These are phyloP conservation scores for Aureobasidium sp. DNA, from an alignment of 2,329 filamentous ascomycete species.

Conservation along the genomic window DNA sequence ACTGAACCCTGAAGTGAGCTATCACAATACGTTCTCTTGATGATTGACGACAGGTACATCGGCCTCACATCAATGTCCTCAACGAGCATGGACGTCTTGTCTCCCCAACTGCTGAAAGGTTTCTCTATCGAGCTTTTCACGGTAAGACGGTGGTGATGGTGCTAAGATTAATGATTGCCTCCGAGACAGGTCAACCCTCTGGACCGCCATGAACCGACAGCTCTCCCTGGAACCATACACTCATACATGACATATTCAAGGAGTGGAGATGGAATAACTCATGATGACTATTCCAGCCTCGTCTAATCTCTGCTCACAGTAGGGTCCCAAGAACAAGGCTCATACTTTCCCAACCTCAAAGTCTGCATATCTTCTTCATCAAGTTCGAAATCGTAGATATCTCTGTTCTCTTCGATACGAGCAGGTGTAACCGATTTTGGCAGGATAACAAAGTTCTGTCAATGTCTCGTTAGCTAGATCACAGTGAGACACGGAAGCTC, in stretches of 20 bases:
- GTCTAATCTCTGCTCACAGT: conserved; percentile 44
- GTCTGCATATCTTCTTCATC: conserved; percentile 63
- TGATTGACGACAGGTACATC: background rate
- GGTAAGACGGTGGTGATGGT: no score
- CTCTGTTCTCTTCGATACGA: conserved; percentile 66
- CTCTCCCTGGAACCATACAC: no score
- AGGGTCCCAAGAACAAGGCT: conserved; percentile 67
- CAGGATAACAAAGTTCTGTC: conserved; percentile 65
- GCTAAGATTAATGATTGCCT: no score
- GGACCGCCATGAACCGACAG: background rate
- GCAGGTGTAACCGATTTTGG: conserved; percentile 68
- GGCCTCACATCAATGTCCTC: no score
- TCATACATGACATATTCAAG: no score
- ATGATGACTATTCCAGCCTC: no score
- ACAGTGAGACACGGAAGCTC: background rate
- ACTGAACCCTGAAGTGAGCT: background rate
- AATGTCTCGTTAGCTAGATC: conserved; percentile 4
- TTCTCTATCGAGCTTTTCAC: no score
- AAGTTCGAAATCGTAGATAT: conserved; percentile 68
- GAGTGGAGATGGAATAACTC: no score
- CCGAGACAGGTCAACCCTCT: background rate
- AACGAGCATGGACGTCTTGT: no score
- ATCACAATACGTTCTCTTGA: background rate
- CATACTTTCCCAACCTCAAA: conserved; percentile 61
- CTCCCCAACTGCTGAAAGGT: no score